Percentiles rank a stretch among this genome's conserved stretches.
Conservation (phyloP, 192 early-diverging fungal genomes). For the Linnemannia exigua region DNA sequence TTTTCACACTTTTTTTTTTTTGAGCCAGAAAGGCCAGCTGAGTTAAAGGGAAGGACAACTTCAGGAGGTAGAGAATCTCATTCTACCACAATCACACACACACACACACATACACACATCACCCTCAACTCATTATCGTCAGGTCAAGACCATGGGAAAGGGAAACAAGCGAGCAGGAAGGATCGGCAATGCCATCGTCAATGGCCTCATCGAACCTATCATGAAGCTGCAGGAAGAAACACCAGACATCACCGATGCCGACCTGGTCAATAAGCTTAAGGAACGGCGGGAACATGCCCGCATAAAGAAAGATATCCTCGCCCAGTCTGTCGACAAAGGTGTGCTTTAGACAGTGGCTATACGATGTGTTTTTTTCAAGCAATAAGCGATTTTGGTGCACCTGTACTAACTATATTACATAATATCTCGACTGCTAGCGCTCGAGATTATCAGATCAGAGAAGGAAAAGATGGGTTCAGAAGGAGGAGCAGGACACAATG, state of each 20-base stretch:
- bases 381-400: background rate
- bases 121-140: background rate
- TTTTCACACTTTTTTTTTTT: conserved; percentile 5
- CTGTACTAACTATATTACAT: background rate
- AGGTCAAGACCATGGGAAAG: conserved; percentile 35
- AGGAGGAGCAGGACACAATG: conserved; percentile 2
- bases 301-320: conserved; percentile 46
- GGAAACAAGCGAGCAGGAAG: conserved; percentile 46
- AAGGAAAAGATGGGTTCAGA: conserved; percentile 34
- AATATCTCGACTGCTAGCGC: conserved; percentile 12
- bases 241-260: conserved; percentile 46
- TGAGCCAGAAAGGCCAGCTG: background rate
- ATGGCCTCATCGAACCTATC: conserved; percentile 54
- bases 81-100: background rate
- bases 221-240: conserved; percentile 59
- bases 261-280: conserved; percentile 40
- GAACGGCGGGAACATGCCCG: conserved; percentile 36
- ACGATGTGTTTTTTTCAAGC: background rate
- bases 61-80: background rate
- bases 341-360: background rate
- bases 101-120: too few species aligned
- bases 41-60: background rate
- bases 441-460: conserved; percentile 43
- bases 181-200: conserved; percentile 54
- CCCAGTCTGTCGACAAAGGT: conserved; percentile 50